A percentile compares a stretch with the other conserved stretches of the same genome.
Conservation (phyloP, 371 early-diverging fungal genomes). For the Mortierella sp. region DNA sequence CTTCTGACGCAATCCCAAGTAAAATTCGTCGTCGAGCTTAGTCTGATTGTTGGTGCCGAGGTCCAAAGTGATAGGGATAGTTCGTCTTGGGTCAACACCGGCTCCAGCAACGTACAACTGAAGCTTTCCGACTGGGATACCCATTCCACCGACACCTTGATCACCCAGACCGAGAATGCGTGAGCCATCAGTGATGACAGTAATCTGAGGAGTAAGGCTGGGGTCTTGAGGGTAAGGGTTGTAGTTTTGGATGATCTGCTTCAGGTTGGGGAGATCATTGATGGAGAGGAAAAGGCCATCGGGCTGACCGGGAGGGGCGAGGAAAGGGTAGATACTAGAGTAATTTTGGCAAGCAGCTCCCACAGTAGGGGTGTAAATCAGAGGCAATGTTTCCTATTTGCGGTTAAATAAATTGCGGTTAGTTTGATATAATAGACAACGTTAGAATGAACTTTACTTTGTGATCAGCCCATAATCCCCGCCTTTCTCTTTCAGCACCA, state of each 20-base stretch:
- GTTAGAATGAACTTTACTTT: background rate
- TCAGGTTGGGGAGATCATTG: conserved; percentile 77
- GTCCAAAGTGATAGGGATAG: conserved; percentile 90
- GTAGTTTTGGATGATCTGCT: conserved; percentile 80
- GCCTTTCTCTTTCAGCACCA: conserved; percentile 1
- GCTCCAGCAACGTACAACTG: conserved; percentile 92
- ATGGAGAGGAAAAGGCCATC: conserved; percentile 91
- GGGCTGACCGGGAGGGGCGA: conserved; percentile 79
- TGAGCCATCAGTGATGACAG: conserved; percentile 94
- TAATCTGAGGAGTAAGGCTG: conserved; percentile 72
- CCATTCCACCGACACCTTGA: conserved; percentile 92
- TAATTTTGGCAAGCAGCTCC: conserved; percentile 91
- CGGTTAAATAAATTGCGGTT: background rate
- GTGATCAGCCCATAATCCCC: background rate
- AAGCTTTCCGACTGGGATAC: conserved; percentile 93
- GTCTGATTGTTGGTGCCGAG: conserved; percentile 89
- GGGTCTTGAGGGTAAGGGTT: conserved; percentile 63
- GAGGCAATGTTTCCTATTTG: conserved; percentile 76
- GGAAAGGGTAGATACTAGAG: conserved; percentile 88
- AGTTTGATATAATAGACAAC: background rate
- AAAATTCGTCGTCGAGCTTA: conserved; percentile 85
- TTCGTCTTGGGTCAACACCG: conserved; percentile 88
- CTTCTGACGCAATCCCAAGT: conserved; percentile 83
- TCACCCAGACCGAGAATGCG: conserved; percentile 95
- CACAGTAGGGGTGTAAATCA: conserved; percentile 94